Evolutionary conservation across 2,329 filamentous ascomycete genomes (phyloP).

Genomic region (Exophiala viscosa): DNA sequence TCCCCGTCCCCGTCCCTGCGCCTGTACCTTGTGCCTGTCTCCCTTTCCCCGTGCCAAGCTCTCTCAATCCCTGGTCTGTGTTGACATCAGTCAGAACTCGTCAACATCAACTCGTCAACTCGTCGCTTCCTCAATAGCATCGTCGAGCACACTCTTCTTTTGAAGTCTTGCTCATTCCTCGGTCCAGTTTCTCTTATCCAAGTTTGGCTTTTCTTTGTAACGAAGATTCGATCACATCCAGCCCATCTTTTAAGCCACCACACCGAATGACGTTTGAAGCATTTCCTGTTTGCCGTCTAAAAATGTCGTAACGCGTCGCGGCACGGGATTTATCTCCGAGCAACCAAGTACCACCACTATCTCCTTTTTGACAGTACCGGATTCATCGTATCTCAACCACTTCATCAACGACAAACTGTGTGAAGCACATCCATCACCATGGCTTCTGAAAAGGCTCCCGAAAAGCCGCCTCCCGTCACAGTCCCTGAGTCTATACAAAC

Average conservation of each 20-base stretch:
- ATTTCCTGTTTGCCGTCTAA: not conserved
- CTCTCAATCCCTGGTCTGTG: not conserved
- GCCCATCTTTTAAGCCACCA: too few relatives aligned
- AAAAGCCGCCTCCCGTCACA: slow-evolving; percentile 11
- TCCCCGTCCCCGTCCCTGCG: too few relatives aligned
- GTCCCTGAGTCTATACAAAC: slow-evolving; percentile 7
- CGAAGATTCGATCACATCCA: too few relatives aligned
- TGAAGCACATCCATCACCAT: slow-evolving; percentile 2
- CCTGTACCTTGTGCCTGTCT: too few relatives aligned
- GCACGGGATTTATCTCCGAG: not conserved
- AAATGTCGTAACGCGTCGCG: slow-evolving; percentile 1
- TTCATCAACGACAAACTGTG: not conserved
- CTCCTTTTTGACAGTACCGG: not conserved
- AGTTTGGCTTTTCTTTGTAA: too few relatives aligned
- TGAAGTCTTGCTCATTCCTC: too few relatives aligned
- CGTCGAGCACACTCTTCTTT: too few relatives aligned
- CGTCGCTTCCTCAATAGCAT: too few relatives aligned
- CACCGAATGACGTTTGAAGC: too few relatives aligned
- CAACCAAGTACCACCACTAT: not conserved
- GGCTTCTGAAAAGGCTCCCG: slow-evolving; percentile 19
- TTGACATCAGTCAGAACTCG: not conserved
- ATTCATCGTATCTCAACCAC: too few relatives aligned
- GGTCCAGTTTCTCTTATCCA: too few relatives aligned
- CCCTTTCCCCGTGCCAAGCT: not conserved
- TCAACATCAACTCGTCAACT: too few relatives aligned